phyloP scores from a whole-genome alignment of 202 grass and related monocot genomes.

The Zoysia matrella region DNA sequence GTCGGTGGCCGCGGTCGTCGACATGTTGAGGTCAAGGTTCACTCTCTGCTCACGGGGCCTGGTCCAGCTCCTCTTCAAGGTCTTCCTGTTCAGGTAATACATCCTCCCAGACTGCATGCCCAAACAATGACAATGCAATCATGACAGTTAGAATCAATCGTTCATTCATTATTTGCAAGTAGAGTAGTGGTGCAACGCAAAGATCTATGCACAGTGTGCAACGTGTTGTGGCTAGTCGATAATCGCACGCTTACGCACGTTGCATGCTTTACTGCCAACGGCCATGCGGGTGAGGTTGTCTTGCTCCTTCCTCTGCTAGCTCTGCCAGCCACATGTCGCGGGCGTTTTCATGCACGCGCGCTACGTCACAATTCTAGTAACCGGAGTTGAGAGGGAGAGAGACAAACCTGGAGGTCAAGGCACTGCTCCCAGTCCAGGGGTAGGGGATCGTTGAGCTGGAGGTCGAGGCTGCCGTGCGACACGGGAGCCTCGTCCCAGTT shows the following conservation, averaged over 20 bases:
- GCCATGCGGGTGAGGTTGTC: conserved; percentile 25
- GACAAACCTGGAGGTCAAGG: conserved; percentile 82
- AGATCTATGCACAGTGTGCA: background rate
- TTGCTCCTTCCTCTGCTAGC: conserved; percentile 19
- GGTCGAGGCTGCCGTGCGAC: conserved; percentile 58
- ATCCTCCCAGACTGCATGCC: conserved; percentile 76
- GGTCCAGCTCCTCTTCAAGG: conserved; percentile 81
- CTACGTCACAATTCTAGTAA: conserved; percentile 36
- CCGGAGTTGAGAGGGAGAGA: background rate
- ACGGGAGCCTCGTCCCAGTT: conserved; percentile 50
- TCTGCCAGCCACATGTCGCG: conserved; percentile 15
- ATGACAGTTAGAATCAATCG: conserved; percentile 6
- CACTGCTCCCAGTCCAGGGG: conserved; percentile 96
- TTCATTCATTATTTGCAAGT: conserved; percentile 5
- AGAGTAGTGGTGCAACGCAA: conserved; percentile 11
- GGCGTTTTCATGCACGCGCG: conserved; percentile 7
- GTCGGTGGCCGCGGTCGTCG: conserved; percentile 24
- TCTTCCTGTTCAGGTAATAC: conserved; percentile 99
- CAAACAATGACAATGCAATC: conserved; percentile 33
- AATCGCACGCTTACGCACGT: conserved; percentile 29
- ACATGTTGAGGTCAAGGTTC: conserved; percentile 90
- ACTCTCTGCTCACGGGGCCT: conserved; percentile 79
- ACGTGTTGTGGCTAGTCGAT: background rate
- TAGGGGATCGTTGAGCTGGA: conserved; percentile 84
- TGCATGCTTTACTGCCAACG: conserved; percentile 43